These are phyloP conservation scores for Tephrocybe sp. DNA, from an alignment of 768 basidiomycete genomes.

Conservation along the genomic window DNA sequence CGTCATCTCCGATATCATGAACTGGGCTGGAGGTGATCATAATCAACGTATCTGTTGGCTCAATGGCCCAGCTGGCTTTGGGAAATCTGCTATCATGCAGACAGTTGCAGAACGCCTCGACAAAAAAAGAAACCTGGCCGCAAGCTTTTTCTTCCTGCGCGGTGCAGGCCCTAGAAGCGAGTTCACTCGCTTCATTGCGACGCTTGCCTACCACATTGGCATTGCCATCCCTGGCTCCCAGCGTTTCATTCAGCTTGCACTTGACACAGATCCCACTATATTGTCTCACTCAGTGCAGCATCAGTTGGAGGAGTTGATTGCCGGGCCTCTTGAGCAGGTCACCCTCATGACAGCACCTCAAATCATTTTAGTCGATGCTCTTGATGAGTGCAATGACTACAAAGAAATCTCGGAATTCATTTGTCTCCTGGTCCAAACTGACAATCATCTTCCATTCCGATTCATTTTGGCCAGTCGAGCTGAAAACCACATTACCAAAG, in stretches of 20 bases:
- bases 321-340: not conserved
- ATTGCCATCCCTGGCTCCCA: not conserved
- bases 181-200: not conserved
- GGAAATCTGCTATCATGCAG: slow-evolving; percentile 3
- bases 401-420: not conserved
- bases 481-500: not conserved
- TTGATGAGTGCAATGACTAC: not conserved
- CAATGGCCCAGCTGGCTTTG: slow-evolving; percentile 5
- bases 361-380: not conserved
- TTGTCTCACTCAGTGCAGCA: not conserved
- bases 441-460: not conserved
- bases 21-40: too few relatives aligned
- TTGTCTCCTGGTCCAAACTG: not conserved
- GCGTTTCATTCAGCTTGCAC: not conserved
- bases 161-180: not conserved
- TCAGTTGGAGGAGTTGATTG: not conserved
- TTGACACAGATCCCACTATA: not conserved
- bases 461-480: not conserved
- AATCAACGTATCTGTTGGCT: slow-evolving; percentile 1
- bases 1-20: too few relatives aligned
- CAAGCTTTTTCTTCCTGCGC: slow-evolving; percentile 6
- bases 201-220: slow-evolving; percentile 2
- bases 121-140: not conserved
- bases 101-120: not conserved
- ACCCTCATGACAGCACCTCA: not conserved